Evolutionary conservation across 192 early-diverging fungal species (phyloP).

Genomic region (Umbelopsis sp.): DNA sequence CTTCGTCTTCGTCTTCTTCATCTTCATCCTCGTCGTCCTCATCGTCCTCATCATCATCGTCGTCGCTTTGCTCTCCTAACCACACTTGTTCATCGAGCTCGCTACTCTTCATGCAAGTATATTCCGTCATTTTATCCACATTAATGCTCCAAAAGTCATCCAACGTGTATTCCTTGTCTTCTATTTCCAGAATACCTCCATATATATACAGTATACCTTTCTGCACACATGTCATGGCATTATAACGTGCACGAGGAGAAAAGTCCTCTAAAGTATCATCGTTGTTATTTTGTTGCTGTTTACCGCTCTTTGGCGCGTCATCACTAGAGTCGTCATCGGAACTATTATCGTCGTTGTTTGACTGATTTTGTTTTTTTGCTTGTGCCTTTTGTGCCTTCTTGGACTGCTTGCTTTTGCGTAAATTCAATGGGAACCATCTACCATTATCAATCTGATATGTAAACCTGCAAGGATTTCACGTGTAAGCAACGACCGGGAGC

Average conservation of each 20-base stretch:
- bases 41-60: constrained; percentile 50
- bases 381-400: constrained; percentile 44
- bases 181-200: constrained; percentile 69
- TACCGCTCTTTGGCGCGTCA: neutral
- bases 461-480: constrained; percentile 9
- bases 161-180: constrained; percentile 61
- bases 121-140: constrained; percentile 66
- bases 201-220: constrained; percentile 58
- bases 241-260: constrained; percentile 64
- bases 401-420: constrained; percentile 43
- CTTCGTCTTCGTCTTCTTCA: constrained; percentile 43
- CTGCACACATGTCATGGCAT: constrained; percentile 64
- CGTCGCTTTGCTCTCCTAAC: constrained; percentile 53
- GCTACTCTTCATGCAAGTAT: constrained; percentile 50
- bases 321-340: neutral
- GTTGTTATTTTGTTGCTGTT: constrained; percentile 11
- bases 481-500: neutral
- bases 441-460: constrained; percentile 60
- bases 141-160: constrained; percentile 65
- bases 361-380: constrained; percentile 30
- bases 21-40: constrained; percentile 46
- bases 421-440: constrained; percentile 61
- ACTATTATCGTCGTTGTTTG: constrained; percentile 34
- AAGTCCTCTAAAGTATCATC: constrained; percentile 36
- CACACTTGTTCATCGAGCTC: constrained; percentile 45